A percentile compares a stretch with the other conserved stretches of the same genome.
These are phyloP conservation scores for Hypericum androsaemum DNA, from an alignment of 345 rosid genomes.

Conservation along the genomic window DNA sequence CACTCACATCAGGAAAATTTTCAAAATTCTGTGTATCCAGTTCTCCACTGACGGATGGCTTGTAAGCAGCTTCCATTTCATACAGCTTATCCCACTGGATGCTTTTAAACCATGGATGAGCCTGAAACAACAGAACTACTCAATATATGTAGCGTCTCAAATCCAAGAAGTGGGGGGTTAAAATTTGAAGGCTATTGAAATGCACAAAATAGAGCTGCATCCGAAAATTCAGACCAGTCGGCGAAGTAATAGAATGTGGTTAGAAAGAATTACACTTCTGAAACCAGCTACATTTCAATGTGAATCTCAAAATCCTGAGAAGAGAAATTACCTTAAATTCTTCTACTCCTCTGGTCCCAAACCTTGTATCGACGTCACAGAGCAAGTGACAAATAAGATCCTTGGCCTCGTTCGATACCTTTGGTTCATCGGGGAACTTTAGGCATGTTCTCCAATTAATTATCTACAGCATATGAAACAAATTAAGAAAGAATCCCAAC, in stretches of 20 bases:
- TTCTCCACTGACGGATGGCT: conserved; percentile 80
- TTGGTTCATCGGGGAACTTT: conserved; percentile 90
- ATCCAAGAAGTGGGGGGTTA: background rate
- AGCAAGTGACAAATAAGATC: conserved; percentile 83
- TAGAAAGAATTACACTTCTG: background rate
- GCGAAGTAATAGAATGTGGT: too few species aligned
- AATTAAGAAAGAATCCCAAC: too few species aligned
- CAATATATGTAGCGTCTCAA: conserved; percentile 13
- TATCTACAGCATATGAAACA: conserved; percentile 35
- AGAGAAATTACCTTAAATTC: conserved; percentile 75
- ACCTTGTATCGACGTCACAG: conserved; percentile 81
- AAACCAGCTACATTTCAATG: background rate
- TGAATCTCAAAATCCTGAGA: conserved; percentile 1
- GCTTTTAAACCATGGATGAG: conserved; percentile 71
- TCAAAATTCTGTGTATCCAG: conserved; percentile 95
- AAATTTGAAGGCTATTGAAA: too few species aligned
- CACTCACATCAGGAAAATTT: conserved; percentile 90
- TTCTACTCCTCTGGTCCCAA: conserved; percentile 84
- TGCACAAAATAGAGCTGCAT: too few species aligned
- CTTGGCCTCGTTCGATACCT: conserved; percentile 73
- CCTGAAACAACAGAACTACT: conserved; percentile 32
- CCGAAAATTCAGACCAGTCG: too few species aligned
- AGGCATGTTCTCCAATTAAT: conserved; percentile 89
- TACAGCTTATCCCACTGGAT: conserved; percentile 77
- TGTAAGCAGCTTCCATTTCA: conserved; percentile 80